Percentiles rank a stretch among this genome's conserved stretches.
phyloP scores from a whole-genome alignment of 78 protist species.

The Chrysochromulina tobinii region DNA sequence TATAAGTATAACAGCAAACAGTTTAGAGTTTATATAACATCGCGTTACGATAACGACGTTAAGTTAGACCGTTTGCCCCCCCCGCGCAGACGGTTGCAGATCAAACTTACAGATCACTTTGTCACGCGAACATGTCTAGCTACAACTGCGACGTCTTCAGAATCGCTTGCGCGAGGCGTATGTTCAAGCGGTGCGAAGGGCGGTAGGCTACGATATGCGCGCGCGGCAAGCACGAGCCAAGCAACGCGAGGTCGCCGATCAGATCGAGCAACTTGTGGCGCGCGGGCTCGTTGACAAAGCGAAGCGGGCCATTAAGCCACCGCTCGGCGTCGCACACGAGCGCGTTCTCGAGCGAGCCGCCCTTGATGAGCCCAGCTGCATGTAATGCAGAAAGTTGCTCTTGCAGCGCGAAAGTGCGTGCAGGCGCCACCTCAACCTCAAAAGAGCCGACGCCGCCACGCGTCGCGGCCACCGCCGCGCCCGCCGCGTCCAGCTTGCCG shows the following conservation, averaged over 20 bases:
- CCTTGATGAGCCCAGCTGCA: not conserved
- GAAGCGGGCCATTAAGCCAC: not conserved
- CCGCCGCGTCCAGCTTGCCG: no score
- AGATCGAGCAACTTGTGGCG: slow-evolving; percentile 30
- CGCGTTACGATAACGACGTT: no score
- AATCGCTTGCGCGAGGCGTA: not conserved
- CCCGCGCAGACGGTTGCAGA: no score
- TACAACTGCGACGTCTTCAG: not conserved
- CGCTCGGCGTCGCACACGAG: not conserved
- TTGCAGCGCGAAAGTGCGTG: not conserved
- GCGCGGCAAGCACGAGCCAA: not conserved
- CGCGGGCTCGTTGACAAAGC: not conserved
- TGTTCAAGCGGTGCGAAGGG: not conserved
- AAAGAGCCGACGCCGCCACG: not conserved
- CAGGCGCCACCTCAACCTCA: not conserved
- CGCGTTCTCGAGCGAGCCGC: not conserved
- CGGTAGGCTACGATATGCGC: not conserved
- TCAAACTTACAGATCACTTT: no score
- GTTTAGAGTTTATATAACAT: no score
- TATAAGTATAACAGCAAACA: no score
- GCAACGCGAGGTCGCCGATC: not conserved
- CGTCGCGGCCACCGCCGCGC: no score
- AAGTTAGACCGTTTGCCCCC: no score
- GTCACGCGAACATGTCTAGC: no score
- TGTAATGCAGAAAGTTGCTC: not conserved